A percentile compares a stretch with the other conserved stretches of the same genome.
phyloP scores from a whole-genome alignment of 345 rosid genomes.

The Arabidopsis arenosa region DNA sequence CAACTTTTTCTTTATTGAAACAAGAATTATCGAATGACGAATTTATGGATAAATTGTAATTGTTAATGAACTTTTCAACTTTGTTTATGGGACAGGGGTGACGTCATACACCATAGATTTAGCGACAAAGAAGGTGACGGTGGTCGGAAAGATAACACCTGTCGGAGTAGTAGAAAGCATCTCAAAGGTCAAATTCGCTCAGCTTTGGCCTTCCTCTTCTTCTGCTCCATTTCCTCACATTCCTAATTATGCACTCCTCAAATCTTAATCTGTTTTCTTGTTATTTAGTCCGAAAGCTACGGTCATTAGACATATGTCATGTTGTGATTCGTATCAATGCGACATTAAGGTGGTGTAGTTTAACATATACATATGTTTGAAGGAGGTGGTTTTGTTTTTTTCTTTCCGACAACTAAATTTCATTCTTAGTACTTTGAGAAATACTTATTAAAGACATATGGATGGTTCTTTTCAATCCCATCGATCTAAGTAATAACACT shows the following conservation, averaged over 20 bases:
- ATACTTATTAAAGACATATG: too few species aligned
- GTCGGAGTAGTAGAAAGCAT: constrained; percentile 71
- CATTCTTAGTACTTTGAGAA: neutral
- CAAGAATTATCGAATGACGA: neutral
- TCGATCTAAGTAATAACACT: too few species aligned
- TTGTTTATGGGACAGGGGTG: constrained; percentile 52
- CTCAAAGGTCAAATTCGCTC: constrained; percentile 81
- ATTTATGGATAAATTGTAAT: constrained; percentile 3
- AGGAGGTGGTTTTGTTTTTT: neutral
- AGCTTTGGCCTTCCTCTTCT: constrained; percentile 67
- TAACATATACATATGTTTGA: neutral
- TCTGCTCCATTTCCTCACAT: constrained; percentile 22
- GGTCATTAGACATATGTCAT: neutral
- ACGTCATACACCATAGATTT: constrained; percentile 82
- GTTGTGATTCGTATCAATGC: neutral
- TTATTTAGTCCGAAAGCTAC: constrained; percentile 7
- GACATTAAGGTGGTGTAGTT: neutral
- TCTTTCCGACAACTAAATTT: neutral
- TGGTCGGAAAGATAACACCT: constrained; percentile 84
- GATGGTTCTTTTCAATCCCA: too few species aligned
- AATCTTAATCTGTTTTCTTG: constrained; percentile 22
- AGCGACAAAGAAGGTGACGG: constrained; percentile 84
- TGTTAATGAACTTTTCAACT: constrained; percentile 34
- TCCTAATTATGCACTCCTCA: constrained; percentile 32
- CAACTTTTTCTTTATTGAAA: constrained; percentile 13